Evolutionary conservation across 352 stramenopile genomes (phyloP).

Genomic region (Phytophthora citricola): DNA sequence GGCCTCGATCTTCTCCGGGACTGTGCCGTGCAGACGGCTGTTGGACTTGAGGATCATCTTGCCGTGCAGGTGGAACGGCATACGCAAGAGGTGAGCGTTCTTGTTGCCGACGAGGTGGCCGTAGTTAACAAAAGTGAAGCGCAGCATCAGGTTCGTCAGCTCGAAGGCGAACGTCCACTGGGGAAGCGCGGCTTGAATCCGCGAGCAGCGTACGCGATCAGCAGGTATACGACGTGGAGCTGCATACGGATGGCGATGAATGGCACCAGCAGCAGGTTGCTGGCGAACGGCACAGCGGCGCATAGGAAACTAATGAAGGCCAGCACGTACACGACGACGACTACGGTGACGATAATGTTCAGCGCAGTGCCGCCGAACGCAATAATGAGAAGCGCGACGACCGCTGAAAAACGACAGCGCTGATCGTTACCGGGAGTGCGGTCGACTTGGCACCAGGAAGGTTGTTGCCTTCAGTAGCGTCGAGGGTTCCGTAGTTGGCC

Average conservation of each 20-base stretch:
- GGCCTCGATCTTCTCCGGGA: constrained; percentile 17
- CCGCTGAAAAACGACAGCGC: neutral
- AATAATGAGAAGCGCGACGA: constrained; percentile 8
- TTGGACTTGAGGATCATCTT: constrained; percentile 31
- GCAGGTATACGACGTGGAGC: constrained; percentile 6
- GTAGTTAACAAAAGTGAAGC: constrained; percentile 34
- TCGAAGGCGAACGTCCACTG: constrained; percentile 35
- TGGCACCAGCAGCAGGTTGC: constrained; percentile 4
- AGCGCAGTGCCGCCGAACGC: constrained; percentile 2
- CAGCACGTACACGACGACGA: constrained; percentile 8
- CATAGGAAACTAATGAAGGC: constrained; percentile 10
- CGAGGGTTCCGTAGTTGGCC: constrained; percentile 4
- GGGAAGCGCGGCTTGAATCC: constrained; percentile 26
- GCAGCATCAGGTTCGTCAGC: constrained; percentile 29
- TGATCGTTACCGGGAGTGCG: neutral
- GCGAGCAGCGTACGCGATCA: constrained; percentile 13
- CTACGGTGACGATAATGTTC: constrained; percentile 11
- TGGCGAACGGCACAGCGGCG: constrained; percentile 8
- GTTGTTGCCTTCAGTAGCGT: neutral
- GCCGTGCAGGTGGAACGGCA: constrained; percentile 30
- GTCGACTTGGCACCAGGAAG: constrained; percentile 13
- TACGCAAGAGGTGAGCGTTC: constrained; percentile 23
- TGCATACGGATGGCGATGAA: constrained; percentile 25
- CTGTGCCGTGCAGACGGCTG: constrained; percentile 18
- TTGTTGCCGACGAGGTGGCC: constrained; percentile 28